These are phyloP conservation scores for Psilocybe cyanescens DNA, from an alignment of 768 basidiomycete species.

Conservation along the genomic window DNA sequence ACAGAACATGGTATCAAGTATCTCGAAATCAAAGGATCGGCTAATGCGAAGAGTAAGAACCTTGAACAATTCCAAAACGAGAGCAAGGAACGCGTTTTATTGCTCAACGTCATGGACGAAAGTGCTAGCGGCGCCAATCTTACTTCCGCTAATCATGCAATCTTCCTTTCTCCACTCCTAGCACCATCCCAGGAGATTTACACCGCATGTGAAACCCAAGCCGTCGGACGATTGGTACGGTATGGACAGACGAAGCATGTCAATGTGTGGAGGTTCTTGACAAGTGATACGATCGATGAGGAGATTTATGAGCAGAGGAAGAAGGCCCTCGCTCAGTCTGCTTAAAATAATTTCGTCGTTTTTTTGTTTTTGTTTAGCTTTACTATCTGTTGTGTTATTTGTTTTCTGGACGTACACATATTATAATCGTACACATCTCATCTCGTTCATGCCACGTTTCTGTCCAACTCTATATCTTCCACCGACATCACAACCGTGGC, in stretches of 20 bases:
- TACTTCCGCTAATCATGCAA: slow-evolving; percentile 92
- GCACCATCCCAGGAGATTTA: slow-evolving; percentile 84
- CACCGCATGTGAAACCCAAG: slow-evolving; percentile 81
- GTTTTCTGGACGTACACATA: slow-evolving; percentile 23
- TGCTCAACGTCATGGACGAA: slow-evolving; percentile 93
- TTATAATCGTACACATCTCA: slow-evolving; percentile 21
- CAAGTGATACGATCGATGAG: slow-evolving; percentile 86
- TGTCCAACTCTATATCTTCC: slow-evolving; percentile 4
- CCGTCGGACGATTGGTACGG: slow-evolving; percentile 81
- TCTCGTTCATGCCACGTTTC: background rate
- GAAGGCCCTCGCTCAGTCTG: slow-evolving; percentile 26
- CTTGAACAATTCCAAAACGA: slow-evolving; percentile 87
- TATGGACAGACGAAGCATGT: slow-evolving; percentile 86
- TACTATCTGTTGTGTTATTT: slow-evolving; percentile 18
- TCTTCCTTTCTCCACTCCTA: slow-evolving; percentile 92
- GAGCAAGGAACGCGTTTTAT: slow-evolving; percentile 75
- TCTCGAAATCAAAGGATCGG: slow-evolving; percentile 82
- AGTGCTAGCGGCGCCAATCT: slow-evolving; percentile 94
- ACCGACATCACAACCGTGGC: slow-evolving; percentile 3
- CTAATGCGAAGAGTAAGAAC: slow-evolving; percentile 77
- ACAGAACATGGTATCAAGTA: slow-evolving; percentile 70
- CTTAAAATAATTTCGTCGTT: slow-evolving; percentile 12
- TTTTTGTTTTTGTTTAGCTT: slow-evolving; percentile 19
- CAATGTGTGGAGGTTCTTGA: slow-evolving; percentile 81
- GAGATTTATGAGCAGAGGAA: slow-evolving; percentile 73